These are phyloP conservation scores for Omphalotus olearius DNA, from an alignment of 1,284 basidiomycete species.

Conservation along the genomic window DNA sequence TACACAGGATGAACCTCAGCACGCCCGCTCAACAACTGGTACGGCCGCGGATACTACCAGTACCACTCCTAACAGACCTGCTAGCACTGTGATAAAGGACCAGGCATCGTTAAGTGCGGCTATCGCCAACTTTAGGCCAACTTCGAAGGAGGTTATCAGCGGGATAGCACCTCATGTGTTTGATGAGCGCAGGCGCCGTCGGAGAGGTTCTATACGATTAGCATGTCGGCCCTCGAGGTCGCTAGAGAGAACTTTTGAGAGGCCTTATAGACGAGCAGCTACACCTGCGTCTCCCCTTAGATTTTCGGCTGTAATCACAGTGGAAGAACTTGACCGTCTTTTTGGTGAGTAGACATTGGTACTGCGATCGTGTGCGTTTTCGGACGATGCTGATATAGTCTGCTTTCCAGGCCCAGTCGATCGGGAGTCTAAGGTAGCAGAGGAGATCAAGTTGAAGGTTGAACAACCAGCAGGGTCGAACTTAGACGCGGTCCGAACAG, in stretches of 20 bases:
- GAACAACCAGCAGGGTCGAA: not conserved
- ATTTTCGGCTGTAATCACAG: slow-evolving; percentile 3
- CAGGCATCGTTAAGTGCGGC: slow-evolving; percentile 11
- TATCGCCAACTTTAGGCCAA: slow-evolving; percentile 27
- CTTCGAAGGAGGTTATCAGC: slow-evolving; percentile 27
- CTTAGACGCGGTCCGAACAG: not conserved
- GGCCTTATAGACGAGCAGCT: not conserved
- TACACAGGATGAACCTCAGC: not conserved
- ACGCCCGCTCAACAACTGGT: not conserved
- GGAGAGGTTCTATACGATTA: slow-evolving; percentile 3
- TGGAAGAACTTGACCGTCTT: slow-evolving; percentile 5
- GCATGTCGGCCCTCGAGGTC: not conserved
- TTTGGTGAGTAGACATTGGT: not conserved
- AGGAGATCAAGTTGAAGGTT: too few relatives aligned
- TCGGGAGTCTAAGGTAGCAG: too few relatives aligned
- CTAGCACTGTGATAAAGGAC: not conserved
- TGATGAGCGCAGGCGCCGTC: slow-evolving; percentile 22
- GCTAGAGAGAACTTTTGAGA: not conserved
- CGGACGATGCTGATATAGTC: too few relatives aligned
- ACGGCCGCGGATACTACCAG: not conserved
- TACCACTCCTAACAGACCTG: not conserved
- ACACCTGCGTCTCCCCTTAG: slow-evolving; percentile 1
- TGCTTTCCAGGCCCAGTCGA: too few relatives aligned
- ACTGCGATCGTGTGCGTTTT: too few relatives aligned
- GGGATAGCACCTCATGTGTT: slow-evolving; percentile 31